A percentile compares a stretch with the other conserved stretches of the same genome.
These are phyloP conservation scores for Silybum marianum DNA, from an alignment of 129 eudicot genomes.

Conservation along the genomic window DNA sequence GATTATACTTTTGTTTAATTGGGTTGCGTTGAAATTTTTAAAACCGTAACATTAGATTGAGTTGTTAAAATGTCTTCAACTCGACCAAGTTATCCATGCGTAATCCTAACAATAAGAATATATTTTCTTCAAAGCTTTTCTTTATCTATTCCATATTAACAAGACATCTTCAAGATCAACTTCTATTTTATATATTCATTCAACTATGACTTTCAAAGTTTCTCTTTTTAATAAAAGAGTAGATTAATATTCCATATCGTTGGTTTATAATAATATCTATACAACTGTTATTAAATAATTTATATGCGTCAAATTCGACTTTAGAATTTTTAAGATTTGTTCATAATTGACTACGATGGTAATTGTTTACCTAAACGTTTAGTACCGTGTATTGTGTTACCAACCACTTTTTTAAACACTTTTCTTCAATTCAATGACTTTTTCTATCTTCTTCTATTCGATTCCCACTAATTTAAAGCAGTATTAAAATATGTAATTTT, in stretches of 20 bases:
- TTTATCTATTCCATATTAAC: too few relatives aligned
- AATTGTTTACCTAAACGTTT: not conserved
- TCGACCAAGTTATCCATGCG: too few relatives aligned
- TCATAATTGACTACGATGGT: not conserved
- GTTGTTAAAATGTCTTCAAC: too few relatives aligned
- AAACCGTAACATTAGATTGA: too few relatives aligned
- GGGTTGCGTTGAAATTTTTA: too few relatives aligned
- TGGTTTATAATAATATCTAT: too few relatives aligned
- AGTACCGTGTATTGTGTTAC: not conserved
- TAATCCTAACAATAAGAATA: too few relatives aligned
- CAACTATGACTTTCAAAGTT: not conserved
- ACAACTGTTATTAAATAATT: not conserved
- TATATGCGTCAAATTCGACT: constrained; percentile 13
- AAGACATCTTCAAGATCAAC: too few relatives aligned
- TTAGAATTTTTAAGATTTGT: not conserved
- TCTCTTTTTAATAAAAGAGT: not conserved
- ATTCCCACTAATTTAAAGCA: not conserved
- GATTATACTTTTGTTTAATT: too few relatives aligned
- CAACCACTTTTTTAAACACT: not conserved
- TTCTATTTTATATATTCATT: too few relatives aligned
- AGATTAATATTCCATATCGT: not conserved
- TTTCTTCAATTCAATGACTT: not conserved
- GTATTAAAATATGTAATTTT: too few relatives aligned
- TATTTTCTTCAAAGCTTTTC: too few relatives aligned
- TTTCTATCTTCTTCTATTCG: not conserved